A percentile compares a stretch with the other conserved stretches of the same genome.
Conservation (phyloP, 2,329 filamentous ascomycete genomes). For the Gremmenia infestans region DNA sequence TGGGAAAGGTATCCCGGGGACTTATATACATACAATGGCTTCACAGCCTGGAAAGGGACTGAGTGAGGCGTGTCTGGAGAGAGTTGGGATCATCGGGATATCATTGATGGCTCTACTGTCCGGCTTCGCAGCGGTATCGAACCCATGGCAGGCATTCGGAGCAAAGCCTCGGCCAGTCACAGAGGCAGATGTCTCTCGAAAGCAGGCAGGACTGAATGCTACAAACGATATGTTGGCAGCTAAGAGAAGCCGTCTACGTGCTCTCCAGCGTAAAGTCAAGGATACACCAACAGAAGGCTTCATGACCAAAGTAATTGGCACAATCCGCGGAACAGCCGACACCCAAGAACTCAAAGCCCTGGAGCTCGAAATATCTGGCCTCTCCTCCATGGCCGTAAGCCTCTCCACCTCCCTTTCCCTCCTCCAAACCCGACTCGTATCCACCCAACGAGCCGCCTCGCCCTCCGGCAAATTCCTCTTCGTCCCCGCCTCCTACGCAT, state of each 20-base stretch:
- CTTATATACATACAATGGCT: constrained; percentile 42
- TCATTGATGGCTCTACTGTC: constrained; percentile 83
- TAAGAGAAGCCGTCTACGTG: constrained; percentile 68
- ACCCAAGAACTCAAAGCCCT: constrained; percentile 56
- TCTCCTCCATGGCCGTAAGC: constrained; percentile 73
- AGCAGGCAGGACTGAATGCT: constrained; percentile 72
- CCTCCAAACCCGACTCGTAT: constrained; percentile 57
- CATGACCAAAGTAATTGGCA: constrained; percentile 68
- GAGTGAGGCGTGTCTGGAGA: constrained; percentile 50
- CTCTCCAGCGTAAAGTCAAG: constrained; percentile 60
- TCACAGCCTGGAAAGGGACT: constrained; percentile 34
- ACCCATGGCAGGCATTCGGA: constrained; percentile 78
- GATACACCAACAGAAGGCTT: constrained; percentile 48
- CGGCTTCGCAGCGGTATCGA: constrained; percentile 83
- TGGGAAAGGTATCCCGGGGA: constrained; percentile 56
- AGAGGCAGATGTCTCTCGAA: constrained; percentile 69
- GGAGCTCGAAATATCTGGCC: constrained; percentile 70
- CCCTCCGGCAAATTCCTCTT: constrained; percentile 59
- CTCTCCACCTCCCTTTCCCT: constrained; percentile 60
- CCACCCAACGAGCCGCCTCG: constrained; percentile 64
- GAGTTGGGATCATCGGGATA: constrained; percentile 81
- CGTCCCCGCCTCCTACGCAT: constrained; percentile 57
- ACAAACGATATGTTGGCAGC: constrained; percentile 73
- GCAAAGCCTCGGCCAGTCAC: constrained; percentile 60
- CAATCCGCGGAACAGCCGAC: constrained; percentile 59